These are phyloP conservation scores for Polyporus tsugae DNA, from an alignment of 1,284 basidiomycete genomes.

Conservation along the genomic window DNA sequence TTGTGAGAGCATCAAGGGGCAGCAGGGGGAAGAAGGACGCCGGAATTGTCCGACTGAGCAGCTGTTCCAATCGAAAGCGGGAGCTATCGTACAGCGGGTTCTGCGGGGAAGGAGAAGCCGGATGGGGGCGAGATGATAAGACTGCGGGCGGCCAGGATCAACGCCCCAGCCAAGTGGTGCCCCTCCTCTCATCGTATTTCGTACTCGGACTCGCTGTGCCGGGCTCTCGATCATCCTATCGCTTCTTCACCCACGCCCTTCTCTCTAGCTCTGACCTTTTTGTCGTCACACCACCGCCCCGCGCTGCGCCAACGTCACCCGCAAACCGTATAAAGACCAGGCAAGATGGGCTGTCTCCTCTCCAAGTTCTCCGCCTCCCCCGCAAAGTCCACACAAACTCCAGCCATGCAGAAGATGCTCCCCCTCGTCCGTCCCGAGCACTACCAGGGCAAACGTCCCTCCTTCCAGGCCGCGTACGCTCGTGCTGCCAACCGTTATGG, in stretches of 20 bases:
- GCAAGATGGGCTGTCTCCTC: slow-evolving; percentile 29
- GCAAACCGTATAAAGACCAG: slow-evolving; percentile 3
- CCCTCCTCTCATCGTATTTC: slow-evolving; percentile 1
- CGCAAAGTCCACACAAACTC: slow-evolving; percentile 12
- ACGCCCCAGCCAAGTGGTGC: not conserved
- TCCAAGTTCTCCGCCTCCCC: slow-evolving; percentile 25
- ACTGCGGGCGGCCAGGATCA: not conserved
- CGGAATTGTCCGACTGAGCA: slow-evolving; percentile 17
- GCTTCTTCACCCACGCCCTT: not conserved
- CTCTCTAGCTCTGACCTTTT: not conserved
- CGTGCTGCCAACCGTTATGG: slow-evolving; percentile 44
- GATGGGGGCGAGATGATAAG: slow-evolving; percentile 13
- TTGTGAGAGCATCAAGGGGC: not conserved
- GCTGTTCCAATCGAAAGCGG: slow-evolving; percentile 27
- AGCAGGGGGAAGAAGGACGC: slow-evolving; percentile 6
- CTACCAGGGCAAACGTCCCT: slow-evolving; percentile 40
- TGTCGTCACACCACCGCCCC: slow-evolving; percentile 3
- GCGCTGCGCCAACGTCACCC: not conserved
- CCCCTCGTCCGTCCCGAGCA: slow-evolving; percentile 37
- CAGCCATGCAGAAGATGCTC: slow-evolving; percentile 32
- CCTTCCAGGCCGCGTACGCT: slow-evolving; percentile 44
- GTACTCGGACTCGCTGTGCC: not conserved
- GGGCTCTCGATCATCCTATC: slow-evolving; percentile 5
- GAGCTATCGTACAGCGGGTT: not conserved
- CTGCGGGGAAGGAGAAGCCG: slow-evolving; percentile 5